Evolutionary conservation across 2,329 filamentous ascomycete species (phyloP), one percentile per base, ranked within the genome.

Genomic region (Paraphoma chrysanthemicola): DNA sequence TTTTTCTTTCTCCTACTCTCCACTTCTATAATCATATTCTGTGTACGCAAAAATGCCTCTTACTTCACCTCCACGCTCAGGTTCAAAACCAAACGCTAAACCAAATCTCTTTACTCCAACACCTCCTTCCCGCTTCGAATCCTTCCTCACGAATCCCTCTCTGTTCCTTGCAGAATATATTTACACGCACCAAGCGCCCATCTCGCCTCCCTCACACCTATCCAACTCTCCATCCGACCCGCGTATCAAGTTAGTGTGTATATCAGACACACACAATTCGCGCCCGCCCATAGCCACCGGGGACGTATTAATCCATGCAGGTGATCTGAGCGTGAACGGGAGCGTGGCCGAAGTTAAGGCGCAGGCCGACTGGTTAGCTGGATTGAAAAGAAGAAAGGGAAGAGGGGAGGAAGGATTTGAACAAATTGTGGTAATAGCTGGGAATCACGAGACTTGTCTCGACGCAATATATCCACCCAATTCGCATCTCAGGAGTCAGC

Each of bases 241-340:
- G n/a, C 10, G 30, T 8, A 86, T 97, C 70, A 87, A 86, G 57
- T 83, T 97, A 14, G 90, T 96, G 63, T 96, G 91, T 78, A 86
- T 97, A 57, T 93, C 92, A 9, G 93, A 97, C 78, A 97, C 93
- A 0, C 93, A 97, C 79, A 66, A 74, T n/a, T 65, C 78, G 4
- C 57, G 42, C 7, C 54, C 58, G 1, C 5, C 10, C 3, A 80
- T 94, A 1, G 91, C 92, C 0, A 78, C 83, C 11, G 93, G 92
- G 51, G 93, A 97, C 74, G 82, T 97, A 14, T 84, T 97, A 39
- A 89, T 97, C 67, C 93, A 97, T 73, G 90, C 91, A 2, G 93
- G 93, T 39, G 93, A 97, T 77, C 80, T 96, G 62, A 89, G 88
- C 48, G 87, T 91, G 62, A 80, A 81, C 18, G 93, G 93, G 44